These are phyloP conservation scores for Fragaria ananassa DNA, from an alignment of 306 rosid species.

Conservation along the genomic window DNA sequence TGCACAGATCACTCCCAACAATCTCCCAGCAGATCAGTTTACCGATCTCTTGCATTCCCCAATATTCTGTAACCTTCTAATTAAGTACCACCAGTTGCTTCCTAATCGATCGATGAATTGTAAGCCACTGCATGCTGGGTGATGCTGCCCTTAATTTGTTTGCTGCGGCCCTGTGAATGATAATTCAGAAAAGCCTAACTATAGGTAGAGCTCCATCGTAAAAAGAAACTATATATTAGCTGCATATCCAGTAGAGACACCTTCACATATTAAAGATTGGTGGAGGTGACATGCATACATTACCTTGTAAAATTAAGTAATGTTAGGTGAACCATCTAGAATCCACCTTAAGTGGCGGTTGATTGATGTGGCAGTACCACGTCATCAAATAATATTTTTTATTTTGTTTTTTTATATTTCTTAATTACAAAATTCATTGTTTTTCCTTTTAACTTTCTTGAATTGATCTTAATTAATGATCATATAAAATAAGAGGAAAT, in stretches of 20 bases:
- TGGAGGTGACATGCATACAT: not conserved
- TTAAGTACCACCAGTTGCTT: conserved; percentile 38
- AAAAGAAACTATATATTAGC: too few relatives aligned
- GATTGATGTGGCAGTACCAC: too few relatives aligned
- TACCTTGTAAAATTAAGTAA: not conserved
- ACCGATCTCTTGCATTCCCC: conserved; percentile 83
- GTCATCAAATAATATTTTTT: too few relatives aligned
- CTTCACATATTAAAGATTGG: not conserved
- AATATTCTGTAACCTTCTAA: conserved; percentile 59
- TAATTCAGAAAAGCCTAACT: not conserved
- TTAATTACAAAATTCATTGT: too few relatives aligned
- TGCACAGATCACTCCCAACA: conserved; percentile 45
- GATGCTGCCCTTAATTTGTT: conserved; percentile 33
- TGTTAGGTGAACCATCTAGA: too few relatives aligned
- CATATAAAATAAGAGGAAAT: too few relatives aligned
- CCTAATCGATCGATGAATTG: conserved; percentile 48
- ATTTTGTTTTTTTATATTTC: too few relatives aligned
- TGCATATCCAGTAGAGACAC: too few relatives aligned
- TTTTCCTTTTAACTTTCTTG: too few relatives aligned
- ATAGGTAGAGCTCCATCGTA: not conserved
- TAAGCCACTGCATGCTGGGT: conserved; percentile 42
- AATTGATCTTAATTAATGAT: too few relatives aligned
- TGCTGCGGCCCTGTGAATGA: conserved; percentile 26
- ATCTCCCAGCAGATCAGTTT: conserved; percentile 42
- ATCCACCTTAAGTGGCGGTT: too few relatives aligned